Evolutionary conservation across 441 rosid species (phyloP).

Genomic region (Adansonia grandidieri): DNA sequence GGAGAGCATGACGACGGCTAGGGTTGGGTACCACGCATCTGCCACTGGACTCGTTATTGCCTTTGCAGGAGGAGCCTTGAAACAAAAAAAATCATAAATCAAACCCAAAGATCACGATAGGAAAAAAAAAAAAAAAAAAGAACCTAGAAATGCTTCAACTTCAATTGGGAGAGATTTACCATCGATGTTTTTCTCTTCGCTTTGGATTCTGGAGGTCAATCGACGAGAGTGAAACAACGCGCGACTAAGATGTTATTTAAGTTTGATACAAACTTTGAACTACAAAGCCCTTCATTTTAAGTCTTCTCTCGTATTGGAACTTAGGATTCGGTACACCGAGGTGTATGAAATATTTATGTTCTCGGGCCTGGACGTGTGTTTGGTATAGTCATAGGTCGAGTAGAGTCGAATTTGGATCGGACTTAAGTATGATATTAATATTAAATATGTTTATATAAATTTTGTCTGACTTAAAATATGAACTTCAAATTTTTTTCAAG

Average conservation of each 20-base stretch:
- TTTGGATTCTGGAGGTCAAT: constrained; percentile 4
- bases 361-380: neutral
- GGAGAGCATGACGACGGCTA: constrained; percentile 65
- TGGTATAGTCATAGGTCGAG: too few species aligned
- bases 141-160: neutral
- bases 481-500: too few species aligned
- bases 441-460: too few species aligned
- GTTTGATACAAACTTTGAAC: neutral
- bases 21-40: constrained; percentile 70
- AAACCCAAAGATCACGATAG: neutral
- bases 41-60: constrained; percentile 85
- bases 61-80: constrained; percentile 53
- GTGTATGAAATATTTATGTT: neutral
- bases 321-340: constrained; percentile 5
- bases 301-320: constrained; percentile 7
- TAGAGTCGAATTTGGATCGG: too few species aligned
- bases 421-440: too few species aligned
- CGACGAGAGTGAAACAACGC: constrained; percentile 23
- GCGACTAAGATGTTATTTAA: neutral
- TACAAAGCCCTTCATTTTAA: neutral
- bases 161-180: constrained; percentile 27
- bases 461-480: too few species aligned
- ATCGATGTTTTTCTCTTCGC: constrained; percentile 27
- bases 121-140: neutral
- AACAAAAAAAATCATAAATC: constrained; percentile 10